Conservation (phyloP, 2,329 filamentous ascomycete genomes). For the Talaromyces sp. region DNA sequence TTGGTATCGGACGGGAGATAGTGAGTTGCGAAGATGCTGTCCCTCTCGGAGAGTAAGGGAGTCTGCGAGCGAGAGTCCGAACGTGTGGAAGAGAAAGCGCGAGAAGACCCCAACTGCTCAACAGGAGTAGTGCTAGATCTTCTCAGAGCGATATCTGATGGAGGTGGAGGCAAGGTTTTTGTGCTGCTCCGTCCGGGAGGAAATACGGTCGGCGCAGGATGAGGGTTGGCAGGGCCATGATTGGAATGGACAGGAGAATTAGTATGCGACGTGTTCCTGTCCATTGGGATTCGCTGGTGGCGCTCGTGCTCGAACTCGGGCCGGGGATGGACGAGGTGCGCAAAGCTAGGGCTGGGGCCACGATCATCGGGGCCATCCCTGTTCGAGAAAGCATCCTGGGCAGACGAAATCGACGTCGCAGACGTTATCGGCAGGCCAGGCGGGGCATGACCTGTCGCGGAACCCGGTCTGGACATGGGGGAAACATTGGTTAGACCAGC, state of each 20-base stretch:
- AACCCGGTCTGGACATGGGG: conserved; percentile 50
- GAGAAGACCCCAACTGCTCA: conserved; percentile 17
- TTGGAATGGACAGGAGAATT: conserved; percentile 24
- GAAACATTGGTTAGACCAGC: conserved; percentile 48
- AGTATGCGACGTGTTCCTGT: conserved; percentile 8
- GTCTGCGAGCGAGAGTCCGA: conserved; percentile 28
- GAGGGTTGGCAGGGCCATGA: neutral
- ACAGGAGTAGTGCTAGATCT: conserved; percentile 17
- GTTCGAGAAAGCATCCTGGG: conserved; percentile 26
- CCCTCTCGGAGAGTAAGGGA: conserved; percentile 59
- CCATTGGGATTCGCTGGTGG: conserved; percentile 17
- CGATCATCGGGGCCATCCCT: conserved; percentile 30
- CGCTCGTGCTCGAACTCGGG: conserved; percentile 20
- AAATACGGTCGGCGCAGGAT: neutral
- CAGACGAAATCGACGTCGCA: conserved; percentile 26
- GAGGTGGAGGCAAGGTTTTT: conserved; percentile 1
- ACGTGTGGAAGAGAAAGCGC: conserved; percentile 8
- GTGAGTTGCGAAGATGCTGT: conserved; percentile 63
- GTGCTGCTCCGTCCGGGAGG: neutral
- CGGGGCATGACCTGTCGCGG: conserved; percentile 41
- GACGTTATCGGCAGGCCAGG: conserved; percentile 46
- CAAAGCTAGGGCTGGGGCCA: conserved; percentile 32
- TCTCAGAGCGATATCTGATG: conserved; percentile 14
- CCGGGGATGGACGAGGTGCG: conserved; percentile 28
- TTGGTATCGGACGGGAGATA: conserved; percentile 52